phyloP scores from a whole-genome alignment of 805 yeast species.

The Brettanomyces sp. region DNA sequence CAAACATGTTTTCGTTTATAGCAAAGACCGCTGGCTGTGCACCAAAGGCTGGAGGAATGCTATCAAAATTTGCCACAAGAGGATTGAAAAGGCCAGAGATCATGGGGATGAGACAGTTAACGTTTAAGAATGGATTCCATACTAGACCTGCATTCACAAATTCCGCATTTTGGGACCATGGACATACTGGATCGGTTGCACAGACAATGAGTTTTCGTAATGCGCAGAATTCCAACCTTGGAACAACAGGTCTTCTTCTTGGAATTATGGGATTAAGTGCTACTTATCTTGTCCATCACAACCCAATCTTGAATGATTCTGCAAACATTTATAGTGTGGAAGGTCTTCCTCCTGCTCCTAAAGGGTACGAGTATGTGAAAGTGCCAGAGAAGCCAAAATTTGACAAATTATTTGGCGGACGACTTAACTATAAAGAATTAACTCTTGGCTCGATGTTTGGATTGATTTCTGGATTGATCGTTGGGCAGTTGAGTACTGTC shows the following conservation, averaged over 20 bases:
- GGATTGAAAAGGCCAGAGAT: too few species aligned
- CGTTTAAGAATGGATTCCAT: too few species aligned
- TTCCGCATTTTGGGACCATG: neutral
- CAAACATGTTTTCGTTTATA: too few species aligned
- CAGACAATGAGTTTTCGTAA: neutral
- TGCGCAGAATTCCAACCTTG: neutral
- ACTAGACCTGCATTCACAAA: too few species aligned
- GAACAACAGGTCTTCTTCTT: neutral
- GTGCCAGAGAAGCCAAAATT: slow-evolving; percentile 13
- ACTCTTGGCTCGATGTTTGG: slow-evolving; percentile 59
- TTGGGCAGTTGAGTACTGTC: slow-evolving; percentile 51
- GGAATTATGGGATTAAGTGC: slow-evolving; percentile 10
- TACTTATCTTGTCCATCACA: slow-evolving; percentile 8
- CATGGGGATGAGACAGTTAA: too few species aligned
- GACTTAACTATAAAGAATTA: slow-evolving; percentile 50
- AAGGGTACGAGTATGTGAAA: slow-evolving; percentile 2
- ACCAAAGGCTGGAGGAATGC: too few species aligned
- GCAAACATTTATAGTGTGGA: neutral
- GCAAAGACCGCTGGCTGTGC: too few species aligned
- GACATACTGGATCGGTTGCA: neutral
- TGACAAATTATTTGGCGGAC: slow-evolving; percentile 34
- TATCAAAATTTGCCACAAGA: too few species aligned
- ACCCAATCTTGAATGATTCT: slow-evolving; percentile 15
- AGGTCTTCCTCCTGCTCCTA: neutral
- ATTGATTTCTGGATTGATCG: slow-evolving; percentile 44